A percentile compares a stretch with the other conserved stretches of the same genome.
Conservation (phyloP, 306 rosid species). For the Inga laurina region DNA sequence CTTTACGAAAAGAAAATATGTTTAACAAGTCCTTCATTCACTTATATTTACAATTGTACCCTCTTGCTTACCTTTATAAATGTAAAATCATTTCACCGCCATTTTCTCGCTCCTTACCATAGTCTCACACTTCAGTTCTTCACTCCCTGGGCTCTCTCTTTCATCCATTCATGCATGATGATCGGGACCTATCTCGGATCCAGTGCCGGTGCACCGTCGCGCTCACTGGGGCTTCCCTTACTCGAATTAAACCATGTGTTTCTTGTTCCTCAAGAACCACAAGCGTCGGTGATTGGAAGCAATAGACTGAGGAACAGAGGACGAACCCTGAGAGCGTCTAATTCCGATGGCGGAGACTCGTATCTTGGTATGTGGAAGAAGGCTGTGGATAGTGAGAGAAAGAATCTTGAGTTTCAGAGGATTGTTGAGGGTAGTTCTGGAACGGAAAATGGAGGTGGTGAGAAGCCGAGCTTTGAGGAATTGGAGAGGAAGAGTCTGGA, state of each 20-base stretch:
- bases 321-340: slow-evolving; percentile 30
- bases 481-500: slow-evolving; percentile 69
- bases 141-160: background rate
- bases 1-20: background rate
- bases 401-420: slow-evolving; percentile 50
- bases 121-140: background rate
- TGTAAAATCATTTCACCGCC: slow-evolving; percentile 19
- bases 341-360: slow-evolving; percentile 46
- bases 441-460: slow-evolving; percentile 7
- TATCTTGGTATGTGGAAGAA: slow-evolving; percentile 92
- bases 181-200: slow-evolving; percentile 44
- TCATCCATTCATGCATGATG: slow-evolving; percentile 37
- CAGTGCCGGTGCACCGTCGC: slow-evolving; percentile 29
- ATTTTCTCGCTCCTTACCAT: background rate
- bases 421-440: slow-evolving; percentile 38
- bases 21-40: background rate
- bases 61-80: background rate
- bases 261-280: slow-evolving; percentile 9
- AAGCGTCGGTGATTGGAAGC: background rate
- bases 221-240: slow-evolving; percentile 7
- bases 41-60: background rate
- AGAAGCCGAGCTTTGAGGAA: slow-evolving; percentile 18
- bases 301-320: background rate
- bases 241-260: slow-evolving; percentile 3
- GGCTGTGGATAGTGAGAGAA: slow-evolving; percentile 65